These are phyloP conservation scores for Penstemon barbatus DNA, from an alignment of 257 asterid genomes.

Conservation along the genomic window DNA sequence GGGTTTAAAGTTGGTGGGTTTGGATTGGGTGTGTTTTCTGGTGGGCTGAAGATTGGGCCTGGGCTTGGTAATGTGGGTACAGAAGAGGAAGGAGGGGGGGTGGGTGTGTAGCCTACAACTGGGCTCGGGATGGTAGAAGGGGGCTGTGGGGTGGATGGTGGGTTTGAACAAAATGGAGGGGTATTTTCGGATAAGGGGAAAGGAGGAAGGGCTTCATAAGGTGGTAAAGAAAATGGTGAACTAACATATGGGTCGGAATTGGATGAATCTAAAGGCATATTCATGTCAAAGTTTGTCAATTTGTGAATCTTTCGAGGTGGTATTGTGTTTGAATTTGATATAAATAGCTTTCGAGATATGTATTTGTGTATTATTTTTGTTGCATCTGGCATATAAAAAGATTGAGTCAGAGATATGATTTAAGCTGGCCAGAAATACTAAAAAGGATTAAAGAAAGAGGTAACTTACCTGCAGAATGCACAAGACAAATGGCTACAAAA, in stretches of 20 bases:
- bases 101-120: constrained; percentile 40
- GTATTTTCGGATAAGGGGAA: constrained; percentile 45
- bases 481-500: constrained; percentile 36
- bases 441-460: background rate
- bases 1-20: too few relatives aligned
- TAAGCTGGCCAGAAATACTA: too few relatives aligned
- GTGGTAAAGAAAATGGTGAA: constrained; percentile 76
- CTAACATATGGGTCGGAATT: constrained; percentile 54
- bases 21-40: background rate
- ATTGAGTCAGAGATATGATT: background rate
- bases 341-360: constrained; percentile 22
- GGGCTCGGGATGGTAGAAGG: constrained; percentile 47
- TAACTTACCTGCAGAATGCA: constrained; percentile 44
- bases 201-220: constrained; percentile 83
- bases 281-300: constrained; percentile 34
- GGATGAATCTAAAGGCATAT: constrained; percentile 46
- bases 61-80: constrained; percentile 37
- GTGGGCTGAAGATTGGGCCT: constrained; percentile 31
- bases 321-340: constrained; percentile 33
- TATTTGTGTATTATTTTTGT: constrained; percentile 28
- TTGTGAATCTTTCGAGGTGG: constrained; percentile 18
- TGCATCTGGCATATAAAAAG: constrained; percentile 43
- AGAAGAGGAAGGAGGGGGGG: constrained; percentile 37
- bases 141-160: constrained; percentile 50
- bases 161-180: constrained; percentile 65